Base-by-base conservation (phyloP, 2,329 filamentous ascomycete genomes). In the Chrysoporthe deuterocubensis region DNA sequence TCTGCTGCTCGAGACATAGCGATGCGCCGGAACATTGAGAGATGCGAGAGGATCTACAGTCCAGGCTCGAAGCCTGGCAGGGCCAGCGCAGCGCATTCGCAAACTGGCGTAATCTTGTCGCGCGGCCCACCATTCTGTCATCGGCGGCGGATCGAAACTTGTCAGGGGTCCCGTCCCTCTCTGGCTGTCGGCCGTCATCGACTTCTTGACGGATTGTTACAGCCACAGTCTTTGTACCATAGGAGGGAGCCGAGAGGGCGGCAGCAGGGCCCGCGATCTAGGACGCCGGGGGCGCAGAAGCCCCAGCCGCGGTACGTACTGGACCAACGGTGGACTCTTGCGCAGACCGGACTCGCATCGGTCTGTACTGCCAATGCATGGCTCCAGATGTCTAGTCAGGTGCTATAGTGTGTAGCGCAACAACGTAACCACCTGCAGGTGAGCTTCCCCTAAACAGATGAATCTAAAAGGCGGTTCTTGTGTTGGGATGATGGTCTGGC, bases 351-450 rank as follows among this genome's bases (percentile, higher is more conserved):
- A 42, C 21, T 43, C 40, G 8, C 16, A 46, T 40, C 58, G 40
- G 48, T 32, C 61, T 40, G 11, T 6, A 44, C 46, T 44, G 9
- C 46, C 46, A 21, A 61, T 70, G 63, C 56, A 68, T 64, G 62
- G 21, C 26, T 57, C 26, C 59, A 61, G 48, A 34, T 4, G 54
- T 18, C 57, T 52, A 52, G 61, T 66, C 67, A 71, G 69, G 64
- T 65, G 67, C 68, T 58, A 66, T 2, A 5, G 48, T 37, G 52
- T 37, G 54, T 18, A 57, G 54, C 54, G 54, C 32, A 57, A 57
- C 32, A 57, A 57, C 5, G n/a, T 16, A 57, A 32, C 54, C 52
- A 26, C 26, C 32, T 56, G 32, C 32, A 57, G 26, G 26, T 57
- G 54, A 57, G 54, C 34, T 57, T 57, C 54, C 34, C 34, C 54